Evolutionary conservation across 495 filamentous ascomycete genomes (phyloP).

Genomic region (Penicillium coprophilum): DNA sequence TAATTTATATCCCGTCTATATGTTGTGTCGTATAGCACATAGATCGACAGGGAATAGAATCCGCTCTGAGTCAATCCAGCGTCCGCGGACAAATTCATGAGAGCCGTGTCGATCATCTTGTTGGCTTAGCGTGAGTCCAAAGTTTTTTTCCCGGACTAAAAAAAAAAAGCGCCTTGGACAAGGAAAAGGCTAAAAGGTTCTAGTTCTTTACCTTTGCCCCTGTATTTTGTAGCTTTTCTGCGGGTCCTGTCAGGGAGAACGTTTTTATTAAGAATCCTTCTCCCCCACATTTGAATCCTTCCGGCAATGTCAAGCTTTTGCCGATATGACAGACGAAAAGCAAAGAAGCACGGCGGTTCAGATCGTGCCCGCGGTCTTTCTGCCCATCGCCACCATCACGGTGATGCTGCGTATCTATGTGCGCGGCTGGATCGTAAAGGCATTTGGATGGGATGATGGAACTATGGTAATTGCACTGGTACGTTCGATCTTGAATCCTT

Average conservation of each 20-base stretch:
- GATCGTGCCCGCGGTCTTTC: slow-evolving; percentile 39
- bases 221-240: not conserved
- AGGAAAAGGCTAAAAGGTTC: not conserved
- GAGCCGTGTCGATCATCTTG: slow-evolving; percentile 1
- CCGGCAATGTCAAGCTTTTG: not conserved
- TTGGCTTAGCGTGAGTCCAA: not conserved
- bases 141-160: not conserved
- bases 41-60: not conserved
- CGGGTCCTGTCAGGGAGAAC: not conserved
- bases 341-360: slow-evolving; percentile 33
- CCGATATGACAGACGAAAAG: slow-evolving; percentile 20
- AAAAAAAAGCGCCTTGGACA: not conserved
- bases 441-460: slow-evolving; percentile 46
- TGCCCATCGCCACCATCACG: slow-evolving; percentile 36
- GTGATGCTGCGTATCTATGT: slow-evolving; percentile 47
- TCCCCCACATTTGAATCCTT: slow-evolving; percentile 1
- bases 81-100: not conserved
- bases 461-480: slow-evolving; percentile 42
- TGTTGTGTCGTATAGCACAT: not conserved
- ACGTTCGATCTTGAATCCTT: slow-evolving; percentile 9
- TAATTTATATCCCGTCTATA: not conserved
- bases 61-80: not conserved
- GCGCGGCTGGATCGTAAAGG: slow-evolving; percentile 39
- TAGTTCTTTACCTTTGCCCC: not conserved
- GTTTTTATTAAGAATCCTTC: slow-evolving; percentile 8